A percentile compares a stretch with the other conserved stretches of the same genome.
Evolutionary conservation across 2,329 filamentous ascomycete species (phyloP).

Genomic region (Colletotrichum limetticola): DNA sequence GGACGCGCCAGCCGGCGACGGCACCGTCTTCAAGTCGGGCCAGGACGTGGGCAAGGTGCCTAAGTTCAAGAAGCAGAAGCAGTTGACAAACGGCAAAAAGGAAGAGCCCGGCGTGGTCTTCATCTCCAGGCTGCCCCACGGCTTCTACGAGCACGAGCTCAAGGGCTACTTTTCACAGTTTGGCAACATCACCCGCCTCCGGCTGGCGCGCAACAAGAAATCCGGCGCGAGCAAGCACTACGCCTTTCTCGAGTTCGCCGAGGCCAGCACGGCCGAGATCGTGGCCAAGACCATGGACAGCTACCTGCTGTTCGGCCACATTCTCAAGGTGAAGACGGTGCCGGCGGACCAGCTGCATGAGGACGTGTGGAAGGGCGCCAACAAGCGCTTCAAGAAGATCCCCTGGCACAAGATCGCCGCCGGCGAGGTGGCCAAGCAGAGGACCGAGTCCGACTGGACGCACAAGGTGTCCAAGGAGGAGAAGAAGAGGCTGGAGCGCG

Average conservation of each 20-base stretch:
- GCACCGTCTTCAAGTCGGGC: constrained; percentile 55
- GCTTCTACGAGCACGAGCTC: constrained; percentile 98
- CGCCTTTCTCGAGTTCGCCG: constrained; percentile 91
- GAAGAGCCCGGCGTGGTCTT: constrained; percentile 84
- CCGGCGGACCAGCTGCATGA: constrained; percentile 81
- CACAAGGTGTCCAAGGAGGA: constrained; percentile 79
- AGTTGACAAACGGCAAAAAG: constrained; percentile 44
- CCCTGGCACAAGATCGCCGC: constrained; percentile 85
- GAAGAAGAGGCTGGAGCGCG: constrained; percentile 74
- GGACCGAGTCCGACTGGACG: constrained; percentile 81
- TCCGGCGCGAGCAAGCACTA: constrained; percentile 94
- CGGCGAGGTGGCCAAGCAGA: constrained; percentile 76
- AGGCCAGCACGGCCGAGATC: constrained; percentile 83
- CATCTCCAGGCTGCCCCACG: constrained; percentile 87
- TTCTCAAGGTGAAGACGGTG: constrained; percentile 87
- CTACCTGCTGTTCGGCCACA: constrained; percentile 94
- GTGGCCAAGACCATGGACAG: constrained; percentile 97
- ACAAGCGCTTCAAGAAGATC: constrained; percentile 84
- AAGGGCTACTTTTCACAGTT: constrained; percentile 94
- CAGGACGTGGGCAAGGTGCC: constrained; percentile 64
- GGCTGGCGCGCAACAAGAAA: constrained; percentile 86
- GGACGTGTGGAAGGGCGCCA: constrained; percentile 89
- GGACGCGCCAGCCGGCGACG: constrained; percentile 44
- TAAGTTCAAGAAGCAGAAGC: constrained; percentile 55
- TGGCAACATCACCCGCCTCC: constrained; percentile 78